phyloP scores from a whole-genome alignment of 78 protist species.

The Dictyostelium brefeldianum region DNA sequence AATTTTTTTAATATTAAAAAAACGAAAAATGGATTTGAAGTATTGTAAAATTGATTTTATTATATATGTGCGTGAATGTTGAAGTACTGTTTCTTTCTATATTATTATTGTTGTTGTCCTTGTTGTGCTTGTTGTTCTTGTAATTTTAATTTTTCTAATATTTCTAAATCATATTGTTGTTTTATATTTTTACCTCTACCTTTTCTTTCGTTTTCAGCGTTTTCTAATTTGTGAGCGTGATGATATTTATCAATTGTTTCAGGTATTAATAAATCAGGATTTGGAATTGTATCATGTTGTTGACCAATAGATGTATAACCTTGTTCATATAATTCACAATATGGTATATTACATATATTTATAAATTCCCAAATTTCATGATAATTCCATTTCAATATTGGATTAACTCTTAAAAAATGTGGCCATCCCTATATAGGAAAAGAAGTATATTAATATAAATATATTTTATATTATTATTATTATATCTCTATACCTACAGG shows the following conservation, averaged over 20 bases:
- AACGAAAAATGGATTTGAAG: no score
- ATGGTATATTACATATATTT: conserved; percentile 63
- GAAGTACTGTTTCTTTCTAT: no score
- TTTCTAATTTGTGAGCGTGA: neutral
- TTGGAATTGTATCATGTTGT: conserved; percentile 66
- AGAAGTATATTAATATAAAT: neutral
- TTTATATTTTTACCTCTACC: conserved; percentile 21
- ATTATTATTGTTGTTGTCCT: neutral
- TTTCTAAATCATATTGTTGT: neutral
- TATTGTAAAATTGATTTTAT: no score
- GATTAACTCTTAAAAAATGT: conserved; percentile 64
- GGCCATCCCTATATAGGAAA: conserved; percentile 62
- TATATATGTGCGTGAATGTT: no score
- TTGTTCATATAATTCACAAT: conserved; percentile 81
- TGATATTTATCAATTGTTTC: neutral
- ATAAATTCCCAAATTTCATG: conserved; percentile 82
- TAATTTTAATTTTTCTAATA: neutral
- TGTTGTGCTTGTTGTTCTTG: neutral
- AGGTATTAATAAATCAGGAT: conserved; percentile 44
- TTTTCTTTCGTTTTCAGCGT: conserved; percentile 17
- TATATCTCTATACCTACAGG: conserved; percentile 36
- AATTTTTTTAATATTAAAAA: no score
- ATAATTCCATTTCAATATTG: conserved; percentile 81
- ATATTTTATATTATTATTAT: neutral
- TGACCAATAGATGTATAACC: conserved; percentile 89